These are phyloP conservation scores for Cystobasidium slooffiae DNA, from an alignment of 1,284 basidiomycete species.

Conservation along the genomic window DNA sequence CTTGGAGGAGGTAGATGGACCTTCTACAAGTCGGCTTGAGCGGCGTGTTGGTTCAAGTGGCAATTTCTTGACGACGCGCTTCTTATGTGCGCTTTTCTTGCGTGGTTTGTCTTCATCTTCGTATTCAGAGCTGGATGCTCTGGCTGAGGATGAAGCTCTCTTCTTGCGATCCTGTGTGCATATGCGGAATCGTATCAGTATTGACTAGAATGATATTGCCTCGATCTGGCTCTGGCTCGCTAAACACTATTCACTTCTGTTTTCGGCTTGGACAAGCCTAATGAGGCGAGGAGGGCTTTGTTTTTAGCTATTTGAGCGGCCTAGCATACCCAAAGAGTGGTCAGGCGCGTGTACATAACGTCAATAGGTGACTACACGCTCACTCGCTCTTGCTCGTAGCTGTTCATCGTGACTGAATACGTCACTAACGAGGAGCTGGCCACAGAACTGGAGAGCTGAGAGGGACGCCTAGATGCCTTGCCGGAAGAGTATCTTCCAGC, in stretches of 20 bases:
- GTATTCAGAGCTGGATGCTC: slow-evolving; percentile 10
- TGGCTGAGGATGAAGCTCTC: slow-evolving; percentile 1
- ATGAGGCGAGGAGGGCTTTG: slow-evolving; percentile 31
- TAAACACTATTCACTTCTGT: not conserved
- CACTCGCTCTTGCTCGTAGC: slow-evolving; percentile 18
- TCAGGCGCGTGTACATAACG: not conserved
- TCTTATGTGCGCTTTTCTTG: slow-evolving; percentile 16
- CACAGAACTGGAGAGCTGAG: not conserved
- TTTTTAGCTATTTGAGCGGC: slow-evolving; percentile 37
- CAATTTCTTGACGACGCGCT: not conserved
- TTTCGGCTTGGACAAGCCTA: slow-evolving; percentile 28
- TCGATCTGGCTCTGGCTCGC: not conserved
- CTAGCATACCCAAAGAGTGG: not conserved
- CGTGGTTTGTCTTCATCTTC: slow-evolving; percentile 17
- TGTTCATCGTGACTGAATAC: slow-evolving; percentile 6
- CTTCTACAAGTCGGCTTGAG: slow-evolving; percentile 7
- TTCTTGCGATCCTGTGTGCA: slow-evolving; percentile 3
- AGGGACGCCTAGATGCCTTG: too few species aligned
- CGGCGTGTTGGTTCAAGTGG: slow-evolving; percentile 20
- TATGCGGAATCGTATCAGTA: not conserved
- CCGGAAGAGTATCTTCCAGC: too few species aligned
- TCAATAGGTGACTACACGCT: not conserved
- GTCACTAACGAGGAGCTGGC: slow-evolving; percentile 4
- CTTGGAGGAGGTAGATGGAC: not conserved
- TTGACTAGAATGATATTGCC: too few species aligned